Conservation (phyloP, 2,329 filamentous ascomycete genomes). For the Ambrosiella cleistominuta region DNA sequence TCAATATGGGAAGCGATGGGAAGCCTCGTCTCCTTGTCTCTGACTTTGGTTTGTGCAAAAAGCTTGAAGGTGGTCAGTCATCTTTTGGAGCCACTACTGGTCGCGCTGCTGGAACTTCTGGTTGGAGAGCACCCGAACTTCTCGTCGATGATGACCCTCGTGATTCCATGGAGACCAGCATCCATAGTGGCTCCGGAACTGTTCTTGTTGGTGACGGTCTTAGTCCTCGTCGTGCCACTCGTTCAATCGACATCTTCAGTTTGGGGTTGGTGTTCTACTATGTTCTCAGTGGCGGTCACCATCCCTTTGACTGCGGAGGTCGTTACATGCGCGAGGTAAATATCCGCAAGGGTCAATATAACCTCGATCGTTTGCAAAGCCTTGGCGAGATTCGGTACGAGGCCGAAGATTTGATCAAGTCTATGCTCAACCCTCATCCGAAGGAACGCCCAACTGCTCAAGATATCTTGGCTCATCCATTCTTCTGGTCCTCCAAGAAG, state of each 20-base stretch:
- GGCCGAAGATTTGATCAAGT: conserved; percentile 67
- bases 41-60: conserved; percentile 95
- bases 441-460: conserved; percentile 49
- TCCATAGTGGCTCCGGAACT: conserved; percentile 37
- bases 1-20: conserved; percentile 52
- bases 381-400: conserved; percentile 75
- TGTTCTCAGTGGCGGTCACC: conserved; percentile 78
- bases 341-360: conserved; percentile 76
- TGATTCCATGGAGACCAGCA: conserved; percentile 11
- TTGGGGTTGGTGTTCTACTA: conserved; percentile 97
- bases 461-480: conserved; percentile 79
- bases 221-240: conserved; percentile 56
- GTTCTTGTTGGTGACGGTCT: conserved; percentile 31
- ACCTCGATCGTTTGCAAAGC: conserved; percentile 50
- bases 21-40: conserved; percentile 81
- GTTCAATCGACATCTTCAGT: conserved; percentile 94
- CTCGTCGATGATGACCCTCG: conserved; percentile 61
- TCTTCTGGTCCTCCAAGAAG: conserved; percentile 89
- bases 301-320: conserved; percentile 88
- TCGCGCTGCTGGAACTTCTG: conserved; percentile 80
- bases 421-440: conserved; percentile 49
- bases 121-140: conserved; percentile 91
- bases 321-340: conserved; percentile 94
- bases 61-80: conserved; percentile 82
- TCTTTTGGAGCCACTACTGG: conserved; percentile 90